A percentile compares a stretch with the other conserved stretches of the same genome.
Conservation (phyloP, 345 rosid genomes). For the Lagerstroemia speciosa region DNA sequence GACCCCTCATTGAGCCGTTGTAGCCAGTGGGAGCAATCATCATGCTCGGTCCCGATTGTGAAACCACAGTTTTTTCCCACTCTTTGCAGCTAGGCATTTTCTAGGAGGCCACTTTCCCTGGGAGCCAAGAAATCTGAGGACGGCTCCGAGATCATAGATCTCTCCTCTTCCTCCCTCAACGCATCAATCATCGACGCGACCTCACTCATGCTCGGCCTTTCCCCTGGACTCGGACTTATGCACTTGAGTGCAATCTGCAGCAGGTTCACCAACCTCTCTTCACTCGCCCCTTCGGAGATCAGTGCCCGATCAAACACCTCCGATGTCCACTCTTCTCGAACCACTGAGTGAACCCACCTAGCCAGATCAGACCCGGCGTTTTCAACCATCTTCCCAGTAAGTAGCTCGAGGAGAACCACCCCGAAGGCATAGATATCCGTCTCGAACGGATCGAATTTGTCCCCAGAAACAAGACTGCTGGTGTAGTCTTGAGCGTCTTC, state of each 20-base stretch:
- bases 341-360: slow-evolving; percentile 10
- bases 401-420: slow-evolving; percentile 14
- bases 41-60: too few relatives aligned
- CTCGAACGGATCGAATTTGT: background rate
- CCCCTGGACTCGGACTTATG: background rate
- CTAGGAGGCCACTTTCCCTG: background rate
- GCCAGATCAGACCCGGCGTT: slow-evolving; percentile 7
- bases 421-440: slow-evolving; percentile 10
- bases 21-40: too few relatives aligned
- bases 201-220: slow-evolving; percentile 6
- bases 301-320: slow-evolving; percentile 15
- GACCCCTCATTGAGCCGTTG: too few relatives aligned
- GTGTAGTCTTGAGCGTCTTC: slow-evolving; percentile 6
- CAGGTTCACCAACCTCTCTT: slow-evolving; percentile 16
- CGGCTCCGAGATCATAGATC: slow-evolving; percentile 4
- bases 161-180: slow-evolving; percentile 17
- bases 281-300: background rate
- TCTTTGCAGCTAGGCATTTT: background rate
- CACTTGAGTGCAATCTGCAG: slow-evolving; percentile 20
- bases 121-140: background rate
- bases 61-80: too few relatives aligned
- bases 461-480: background rate
- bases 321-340: slow-evolving; percentile 16
- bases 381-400: slow-evolving; percentile 10
- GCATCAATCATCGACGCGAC: slow-evolving; percentile 8